These are phyloP conservation scores for Westerdykella ornata DNA, from an alignment of 2,329 filamentous ascomycete genomes.

Conservation along the genomic window DNA sequence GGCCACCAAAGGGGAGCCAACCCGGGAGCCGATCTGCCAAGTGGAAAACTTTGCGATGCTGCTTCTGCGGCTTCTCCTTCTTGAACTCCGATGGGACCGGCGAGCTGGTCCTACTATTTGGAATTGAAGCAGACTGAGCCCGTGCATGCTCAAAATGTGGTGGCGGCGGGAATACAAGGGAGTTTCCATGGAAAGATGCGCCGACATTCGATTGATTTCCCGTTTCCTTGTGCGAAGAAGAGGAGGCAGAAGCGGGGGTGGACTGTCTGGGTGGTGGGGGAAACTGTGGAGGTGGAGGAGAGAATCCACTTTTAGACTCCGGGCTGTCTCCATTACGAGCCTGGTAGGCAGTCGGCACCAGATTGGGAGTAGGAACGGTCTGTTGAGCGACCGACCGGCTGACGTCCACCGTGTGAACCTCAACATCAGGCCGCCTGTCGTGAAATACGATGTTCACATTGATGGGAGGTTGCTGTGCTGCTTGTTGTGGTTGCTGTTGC, in stretches of 20 bases:
- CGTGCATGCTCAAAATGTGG: not conserved
- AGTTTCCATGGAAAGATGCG: not conserved
- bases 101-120: constrained; percentile 20
- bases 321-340: not conserved
- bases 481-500: constrained; percentile 8
- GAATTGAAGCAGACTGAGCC: not conserved
- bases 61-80: constrained; percentile 11
- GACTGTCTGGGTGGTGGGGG: not conserved
- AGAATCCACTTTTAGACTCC: not conserved
- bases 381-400: not conserved
- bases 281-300: not conserved
- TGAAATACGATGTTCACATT: constrained; percentile 31
- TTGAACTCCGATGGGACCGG: constrained; percentile 18
- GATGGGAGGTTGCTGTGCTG: constrained; percentile 26
- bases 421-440: constrained; percentile 17
- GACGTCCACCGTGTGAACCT: constrained; percentile 6
- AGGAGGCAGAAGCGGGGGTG: not conserved
- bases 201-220: not conserved
- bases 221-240: not conserved
- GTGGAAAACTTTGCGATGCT: constrained; percentile 27
- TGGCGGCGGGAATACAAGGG: not conserved
- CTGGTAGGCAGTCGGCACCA: not conserved
- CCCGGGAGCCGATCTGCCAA: constrained; percentile 17
- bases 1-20: constrained; percentile 9
- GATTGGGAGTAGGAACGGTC: not conserved